These are phyloP conservation scores for Hygrophoropsis aurantiaca DNA, from an alignment of 768 basidiomycete genomes.

Conservation along the genomic window DNA sequence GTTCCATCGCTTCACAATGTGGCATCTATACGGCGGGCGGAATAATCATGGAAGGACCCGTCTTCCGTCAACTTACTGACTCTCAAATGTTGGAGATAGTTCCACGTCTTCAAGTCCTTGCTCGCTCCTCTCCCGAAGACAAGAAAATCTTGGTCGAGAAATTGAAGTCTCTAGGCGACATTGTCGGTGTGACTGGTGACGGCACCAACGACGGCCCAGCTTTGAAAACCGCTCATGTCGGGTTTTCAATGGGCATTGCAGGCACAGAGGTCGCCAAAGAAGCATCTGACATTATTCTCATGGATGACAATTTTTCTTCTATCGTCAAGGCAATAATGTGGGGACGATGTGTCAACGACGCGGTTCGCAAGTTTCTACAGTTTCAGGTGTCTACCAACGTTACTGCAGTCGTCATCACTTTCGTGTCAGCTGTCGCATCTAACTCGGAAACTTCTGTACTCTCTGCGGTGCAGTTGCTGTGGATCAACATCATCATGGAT, in stretches of 20 bases:
- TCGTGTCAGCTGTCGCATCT: conserved; percentile 86
- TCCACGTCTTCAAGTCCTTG: conserved; percentile 92
- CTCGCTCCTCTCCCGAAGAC: conserved; percentile 96
- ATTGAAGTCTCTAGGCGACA: conserved; percentile 82
- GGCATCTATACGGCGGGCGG: conserved; percentile 94
- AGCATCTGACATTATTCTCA: conserved; percentile 97
- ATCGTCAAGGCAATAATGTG: conserved; percentile 98
- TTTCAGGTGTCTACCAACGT: conserved; percentile 95
- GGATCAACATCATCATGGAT: conserved; percentile 99
- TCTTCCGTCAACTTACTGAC: conserved; percentile 77
- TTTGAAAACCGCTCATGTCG: conserved; percentile 92
- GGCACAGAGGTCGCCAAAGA: conserved; percentile 99
- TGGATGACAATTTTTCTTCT: conserved; percentile 96
- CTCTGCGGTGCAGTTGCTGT: conserved; percentile 93
- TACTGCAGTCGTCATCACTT: conserved; percentile 93
- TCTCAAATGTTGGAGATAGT: conserved; percentile 78
- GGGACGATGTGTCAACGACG: conserved; percentile 98
- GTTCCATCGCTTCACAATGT: conserved; percentile 96
- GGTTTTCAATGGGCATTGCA: conserved; percentile 95
- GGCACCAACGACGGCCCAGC: conserved; percentile 98
- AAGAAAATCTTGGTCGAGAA: conserved; percentile 92
- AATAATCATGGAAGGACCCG: conserved; percentile 96
- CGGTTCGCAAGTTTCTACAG: conserved; percentile 96
- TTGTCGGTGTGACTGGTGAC: conserved; percentile 95
- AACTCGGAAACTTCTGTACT: conserved; percentile 77